Evolutionary conservation across 441 rosid genomes (phyloP).

Genomic region (Manihot esculenta): DNA sequence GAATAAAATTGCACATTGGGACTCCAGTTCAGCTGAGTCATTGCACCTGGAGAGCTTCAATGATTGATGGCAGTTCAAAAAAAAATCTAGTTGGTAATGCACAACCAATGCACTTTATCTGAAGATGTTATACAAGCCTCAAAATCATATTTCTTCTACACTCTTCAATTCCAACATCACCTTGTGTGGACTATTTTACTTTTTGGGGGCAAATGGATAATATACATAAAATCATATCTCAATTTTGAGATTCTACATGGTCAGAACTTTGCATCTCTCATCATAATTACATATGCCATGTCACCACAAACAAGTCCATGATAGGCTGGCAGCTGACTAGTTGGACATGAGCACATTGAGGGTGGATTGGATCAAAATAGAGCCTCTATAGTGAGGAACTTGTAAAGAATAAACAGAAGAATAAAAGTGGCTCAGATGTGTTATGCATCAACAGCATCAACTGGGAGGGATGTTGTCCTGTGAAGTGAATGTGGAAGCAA

Average conservation of each 20-base stretch:
- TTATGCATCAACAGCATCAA: slow-evolving; percentile 66
- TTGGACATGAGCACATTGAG: neutral
- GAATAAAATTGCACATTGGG: neutral
- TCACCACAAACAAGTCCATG: neutral
- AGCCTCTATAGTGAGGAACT: slow-evolving; percentile 28
- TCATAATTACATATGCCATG: neutral
- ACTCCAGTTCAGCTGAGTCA: slow-evolving; percentile 5
- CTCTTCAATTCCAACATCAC: neutral
- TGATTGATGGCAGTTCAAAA: slow-evolving; percentile 4
- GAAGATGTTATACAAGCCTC: neutral
- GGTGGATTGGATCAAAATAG: slow-evolving; percentile 12
- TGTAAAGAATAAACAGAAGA: slow-evolving; percentile 30
- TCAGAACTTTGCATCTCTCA: neutral
- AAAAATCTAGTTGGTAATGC: neutral
- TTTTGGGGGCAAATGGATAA: neutral
- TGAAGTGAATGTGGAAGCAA: slow-evolving; percentile 54
- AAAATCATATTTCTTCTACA: neutral
- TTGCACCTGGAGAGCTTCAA: slow-evolving; percentile 3
- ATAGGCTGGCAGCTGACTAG: neutral
- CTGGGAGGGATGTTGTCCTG: slow-evolving; percentile 66
- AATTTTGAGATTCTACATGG: slow-evolving; percentile 8
- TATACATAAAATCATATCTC: neutral
- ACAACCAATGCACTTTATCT: neutral
- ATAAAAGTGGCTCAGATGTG: slow-evolving; percentile 17
- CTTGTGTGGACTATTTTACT: neutral